A percentile compares a stretch with the other conserved stretches of the same genome.
These are phyloP conservation scores for Cyclocybe aegerita DNA, from an alignment of 768 basidiomycete genomes.

Conservation along the genomic window DNA sequence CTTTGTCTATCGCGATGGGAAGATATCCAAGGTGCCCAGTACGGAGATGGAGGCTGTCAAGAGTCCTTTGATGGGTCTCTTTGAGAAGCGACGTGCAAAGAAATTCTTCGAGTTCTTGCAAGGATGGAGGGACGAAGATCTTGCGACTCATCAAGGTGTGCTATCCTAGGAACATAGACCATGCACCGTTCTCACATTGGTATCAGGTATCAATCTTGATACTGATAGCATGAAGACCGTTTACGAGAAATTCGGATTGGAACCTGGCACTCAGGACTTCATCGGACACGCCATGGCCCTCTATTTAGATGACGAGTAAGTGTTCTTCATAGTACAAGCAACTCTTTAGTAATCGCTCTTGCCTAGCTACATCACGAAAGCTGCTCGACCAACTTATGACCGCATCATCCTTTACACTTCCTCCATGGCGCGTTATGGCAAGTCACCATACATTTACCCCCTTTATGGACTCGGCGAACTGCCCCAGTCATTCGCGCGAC, in stretches of 20 bases:
- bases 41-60: conserved; percentile 96
- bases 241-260: conserved; percentile 96
- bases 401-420: conserved; percentile 97
- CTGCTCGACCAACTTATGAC: conserved; percentile 87
- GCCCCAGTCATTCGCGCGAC: conserved; percentile 96
- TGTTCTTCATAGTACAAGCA: conserved; percentile 10
- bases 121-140: conserved; percentile 92
- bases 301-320: conserved; percentile 96
- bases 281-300: conserved; percentile 99
- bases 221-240: conserved; percentile 90
- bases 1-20: conserved; percentile 96
- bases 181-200: conserved; percentile 3
- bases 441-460: conserved; percentile 99
- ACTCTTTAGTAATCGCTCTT: conserved; percentile 1
- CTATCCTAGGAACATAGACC: neutral
- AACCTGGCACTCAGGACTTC: conserved; percentile 97
- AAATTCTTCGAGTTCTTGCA: conserved; percentile 99
- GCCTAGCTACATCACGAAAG: conserved; percentile 85
- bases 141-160: conserved; percentile 92
- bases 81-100: conserved; percentile 97
- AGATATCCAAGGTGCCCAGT: conserved; percentile 95
- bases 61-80: conserved; percentile 97
- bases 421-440: conserved; percentile 98
- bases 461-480: conserved; percentile 98
- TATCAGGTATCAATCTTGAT: conserved; percentile 81